These are phyloP conservation scores for Puya raimondii DNA, from an alignment of 176 grass and related monocot genomes.

Conservation along the genomic window DNA sequence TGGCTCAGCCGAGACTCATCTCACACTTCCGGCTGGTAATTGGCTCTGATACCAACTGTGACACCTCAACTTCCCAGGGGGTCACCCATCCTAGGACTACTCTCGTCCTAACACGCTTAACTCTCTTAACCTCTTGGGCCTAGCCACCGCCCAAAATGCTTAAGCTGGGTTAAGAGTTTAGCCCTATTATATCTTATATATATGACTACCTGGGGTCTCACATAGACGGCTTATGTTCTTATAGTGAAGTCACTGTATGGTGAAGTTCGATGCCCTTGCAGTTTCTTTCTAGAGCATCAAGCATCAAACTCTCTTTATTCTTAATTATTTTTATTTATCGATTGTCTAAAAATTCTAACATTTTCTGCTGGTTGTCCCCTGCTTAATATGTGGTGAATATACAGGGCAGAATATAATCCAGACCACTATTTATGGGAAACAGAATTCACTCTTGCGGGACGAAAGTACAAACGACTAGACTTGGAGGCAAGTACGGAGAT, in stretches of 20 bases:
- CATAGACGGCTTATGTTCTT: not conserved
- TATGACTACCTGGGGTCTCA: too few species aligned
- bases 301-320: not conserved
- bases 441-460: constrained; percentile 88
- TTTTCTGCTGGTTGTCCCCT: not conserved
- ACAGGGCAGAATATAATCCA: constrained; percentile 96
- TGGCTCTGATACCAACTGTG: too few species aligned
- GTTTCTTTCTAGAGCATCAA: not conserved
- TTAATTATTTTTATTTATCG: not conserved
- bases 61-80: too few species aligned
- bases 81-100: too few species aligned
- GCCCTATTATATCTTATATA: too few species aligned
- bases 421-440: constrained; percentile 98
- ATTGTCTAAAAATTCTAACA: not conserved
- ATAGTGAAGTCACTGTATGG: not conserved
- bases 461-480: constrained; percentile 91
- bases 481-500: constrained; percentile 98
- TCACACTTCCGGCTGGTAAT: too few species aligned
- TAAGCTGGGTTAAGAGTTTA: too few species aligned
- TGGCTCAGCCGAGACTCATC: too few species aligned
- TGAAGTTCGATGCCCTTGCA: not conserved
- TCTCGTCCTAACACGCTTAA: too few species aligned
- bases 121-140: too few species aligned
- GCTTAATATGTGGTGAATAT: constrained; percentile 24
- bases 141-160: too few species aligned